Conservation (phyloP, 2,329 filamentous ascomycete species). For the Paracorniculantispora psalliotae region DNA sequence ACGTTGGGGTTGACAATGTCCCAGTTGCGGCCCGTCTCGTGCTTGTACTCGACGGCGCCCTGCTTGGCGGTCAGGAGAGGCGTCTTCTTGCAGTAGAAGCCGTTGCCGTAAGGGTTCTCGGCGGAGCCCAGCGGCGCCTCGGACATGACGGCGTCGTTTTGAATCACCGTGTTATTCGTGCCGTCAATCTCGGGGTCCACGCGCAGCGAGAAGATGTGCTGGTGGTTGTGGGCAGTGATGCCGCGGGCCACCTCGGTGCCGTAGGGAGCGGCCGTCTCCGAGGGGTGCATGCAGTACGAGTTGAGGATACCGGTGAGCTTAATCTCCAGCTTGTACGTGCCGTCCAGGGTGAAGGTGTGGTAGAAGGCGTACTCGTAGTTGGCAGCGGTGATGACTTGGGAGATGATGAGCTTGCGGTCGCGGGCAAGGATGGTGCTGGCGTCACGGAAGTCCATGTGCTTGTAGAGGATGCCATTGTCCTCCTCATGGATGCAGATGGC, state of each 20-base stretch:
- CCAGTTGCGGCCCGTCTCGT: constrained; percentile 32
- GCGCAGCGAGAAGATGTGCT: constrained; percentile 64
- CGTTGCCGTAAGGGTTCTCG: constrained; percentile 71
- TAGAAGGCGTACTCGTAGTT: constrained; percentile 57
- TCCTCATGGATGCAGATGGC: constrained; percentile 34
- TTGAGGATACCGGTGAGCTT: constrained; percentile 48
- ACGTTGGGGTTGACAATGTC: constrained; percentile 41
- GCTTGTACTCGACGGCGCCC: constrained; percentile 21
- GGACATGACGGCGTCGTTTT: constrained; percentile 61
- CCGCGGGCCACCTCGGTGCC: constrained; percentile 61
- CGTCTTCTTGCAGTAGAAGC: constrained; percentile 48
- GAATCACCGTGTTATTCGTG: constrained; percentile 58
- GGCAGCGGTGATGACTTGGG: constrained; percentile 60
- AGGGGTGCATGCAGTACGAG: constrained; percentile 36
- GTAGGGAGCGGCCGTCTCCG: constrained; percentile 37
- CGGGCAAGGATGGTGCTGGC: constrained; percentile 53
- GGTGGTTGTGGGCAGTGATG: constrained; percentile 62
- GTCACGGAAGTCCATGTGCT: constrained; percentile 60
- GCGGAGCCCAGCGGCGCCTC: constrained; percentile 58
- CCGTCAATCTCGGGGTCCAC: constrained; percentile 63
- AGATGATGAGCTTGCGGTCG: constrained; percentile 55
- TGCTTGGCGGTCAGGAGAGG: constrained; percentile 21
- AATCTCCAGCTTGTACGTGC: constrained; percentile 59
- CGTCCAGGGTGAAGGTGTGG: constrained; percentile 44
- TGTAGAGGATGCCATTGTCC: constrained; percentile 56